Evolutionary conservation across 2,329 filamentous ascomycete species (phyloP), one percentile per base, ranked within the genome.

Genomic region (Apiospora malaysiana): DNA sequence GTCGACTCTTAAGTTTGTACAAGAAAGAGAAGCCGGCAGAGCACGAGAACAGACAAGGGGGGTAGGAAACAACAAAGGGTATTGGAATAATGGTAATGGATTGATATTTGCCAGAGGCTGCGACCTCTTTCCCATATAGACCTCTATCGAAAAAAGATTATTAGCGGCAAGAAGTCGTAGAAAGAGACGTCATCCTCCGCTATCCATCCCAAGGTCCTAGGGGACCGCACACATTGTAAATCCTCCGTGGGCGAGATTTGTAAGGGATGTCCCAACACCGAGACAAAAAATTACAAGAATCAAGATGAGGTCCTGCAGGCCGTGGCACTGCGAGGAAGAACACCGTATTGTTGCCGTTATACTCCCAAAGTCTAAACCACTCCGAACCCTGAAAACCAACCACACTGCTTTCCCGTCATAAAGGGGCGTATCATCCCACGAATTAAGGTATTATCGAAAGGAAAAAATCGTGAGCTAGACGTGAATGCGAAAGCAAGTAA

Each of bases 281-380:
- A 79, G 77, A 81, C 78, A 81, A 82, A 77, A 81, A 81, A 80
- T 78, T 83, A 84, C 82, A 84, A 83, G 79, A 83, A 83, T 77
- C 72, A 79, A 77, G 73, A 63, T 63, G 56, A 77, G 74, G 76
- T 77, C 77, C 77, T 78, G 77, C 78, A 78, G 6, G 66, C 66
- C 78, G 42, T 71, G 77, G 75, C 80, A 77, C 80, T 80, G 80
- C 80, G 12, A 45, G 42, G 42, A 80, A 77, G 77, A 80, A 73
- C 42, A 71, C 74, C 76, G 56, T 63, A 75, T 72, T 71, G 72
- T 77, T 75, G 72, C 75, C 72, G 56, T 40, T 65, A 70, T 67
- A 51, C 77, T 76, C 78, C 78, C 77, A 72, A 18, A 76, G 71
- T 79, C 77, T 79, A 75, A 75, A 70, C 76, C 72, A 75, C 71